Evolutionary conservation across 768 basidiomycete genomes (phyloP).

Genomic region (Tylopilus rubrobrunneus): DNA sequence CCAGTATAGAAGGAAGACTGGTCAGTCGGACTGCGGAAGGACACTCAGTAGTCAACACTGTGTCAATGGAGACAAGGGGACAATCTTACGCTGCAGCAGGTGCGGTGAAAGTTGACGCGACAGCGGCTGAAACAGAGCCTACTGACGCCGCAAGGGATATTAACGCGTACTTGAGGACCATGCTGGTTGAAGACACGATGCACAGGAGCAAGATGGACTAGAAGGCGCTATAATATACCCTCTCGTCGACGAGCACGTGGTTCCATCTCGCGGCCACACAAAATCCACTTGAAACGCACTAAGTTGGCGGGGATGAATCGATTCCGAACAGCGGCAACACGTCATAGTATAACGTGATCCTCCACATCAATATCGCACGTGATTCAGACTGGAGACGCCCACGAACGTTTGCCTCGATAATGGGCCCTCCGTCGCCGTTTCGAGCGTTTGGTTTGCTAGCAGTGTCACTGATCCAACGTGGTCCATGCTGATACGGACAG

Average conservation of each 20-base stretch:
- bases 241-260: slow-evolving; percentile 7
- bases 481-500: no score
- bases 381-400: neutral
- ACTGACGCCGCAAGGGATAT: slow-evolving; percentile 12
- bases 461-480: no score
- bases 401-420: neutral
- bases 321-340: neutral
- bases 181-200: slow-evolving; percentile 2
- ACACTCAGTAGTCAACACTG: slow-evolving; percentile 4
- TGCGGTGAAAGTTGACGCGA: slow-evolving; percentile 25
- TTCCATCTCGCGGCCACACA: neutral
- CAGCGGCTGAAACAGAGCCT: slow-evolving; percentile 21
- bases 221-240: slow-evolving; percentile 11
- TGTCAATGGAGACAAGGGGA: neutral
- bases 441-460: no score
- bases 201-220: neutral
- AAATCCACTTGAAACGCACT: neutral
- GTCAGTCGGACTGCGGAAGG: slow-evolving; percentile 22
- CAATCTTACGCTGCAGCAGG: slow-evolving; percentile 27
- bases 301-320: neutral
- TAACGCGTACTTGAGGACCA: slow-evolving; percentile 11
- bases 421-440: no score
- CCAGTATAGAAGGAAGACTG: slow-evolving; percentile 41
- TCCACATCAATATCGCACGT: neutral
- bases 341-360: neutral